Evolutionary conservation across 495 filamentous ascomycete genomes (phyloP), one percentile per base, ranked within the genome.

Genomic region (Xylaria intraflava): DNA sequence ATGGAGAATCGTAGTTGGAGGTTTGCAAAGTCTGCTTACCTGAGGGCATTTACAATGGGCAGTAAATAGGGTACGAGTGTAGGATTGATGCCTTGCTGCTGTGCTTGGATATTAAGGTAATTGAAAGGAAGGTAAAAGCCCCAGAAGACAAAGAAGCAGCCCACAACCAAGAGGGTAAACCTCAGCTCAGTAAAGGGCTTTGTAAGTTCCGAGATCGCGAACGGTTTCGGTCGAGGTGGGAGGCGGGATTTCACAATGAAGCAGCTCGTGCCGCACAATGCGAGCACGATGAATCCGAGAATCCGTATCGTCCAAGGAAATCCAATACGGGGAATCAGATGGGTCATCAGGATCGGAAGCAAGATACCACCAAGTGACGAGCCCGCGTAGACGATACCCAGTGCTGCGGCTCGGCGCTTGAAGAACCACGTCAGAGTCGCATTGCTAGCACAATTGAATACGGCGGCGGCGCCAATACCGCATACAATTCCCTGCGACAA

Each of bases 121-220:
- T 83, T 87, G 70, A 88, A 83, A 0, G 87, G 88, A 17, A 89
- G 59, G 65, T 88, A 89, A 64, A 87, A 78, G 30, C 85, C 86
- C 64, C 79, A 81, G 69, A 83, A 86, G 71, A 87, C 85, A 9
- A 84, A 69, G 61, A 87, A 86, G 5, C 63, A 59, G 1, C 66
- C 83, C 10, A 72, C 5, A 22, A 79, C 72, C 0, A 79, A 65
- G 0, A 85, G 60, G 0, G 68, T 46, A 62, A 83, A 88, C 4
- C 74, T 64, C 0, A 73, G 62, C 53, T 89, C 85, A n/a, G 59
- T 71, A 24, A 90, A 73, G 2, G 85, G 84, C 1, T 61, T 57
- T 4, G 83, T 27, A 61, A 87, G 88, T 1, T 85, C 79, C 48
- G 58, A 62, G 9, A 83, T 4, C 23, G 69, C 57, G 46, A 87